Evolutionary conservation across 495 filamentous ascomycete species (phyloP), one percentile per base, ranked within the genome.

Genomic region (Rusavskia elegans): DNA sequence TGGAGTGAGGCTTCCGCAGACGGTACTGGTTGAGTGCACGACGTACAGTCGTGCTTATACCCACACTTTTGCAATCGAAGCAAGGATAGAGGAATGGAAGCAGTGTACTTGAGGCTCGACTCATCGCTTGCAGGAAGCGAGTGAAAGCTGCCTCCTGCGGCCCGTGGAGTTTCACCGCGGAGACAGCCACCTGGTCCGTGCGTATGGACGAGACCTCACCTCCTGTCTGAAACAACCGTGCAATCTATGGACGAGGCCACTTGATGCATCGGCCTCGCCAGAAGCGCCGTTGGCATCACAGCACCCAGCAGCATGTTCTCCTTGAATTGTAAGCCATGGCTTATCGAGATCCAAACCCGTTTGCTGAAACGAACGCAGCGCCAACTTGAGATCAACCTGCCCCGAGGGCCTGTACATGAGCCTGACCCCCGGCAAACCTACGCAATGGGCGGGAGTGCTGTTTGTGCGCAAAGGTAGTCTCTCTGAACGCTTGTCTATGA

Each of bases 361-460:
- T 14, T 1, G 32, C 32, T 35, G 32, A 35, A 35, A 35, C 32
- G 32, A 35, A 11, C 32, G 32, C 65, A 95, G 90, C 64, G 77
- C 86, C 50, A 85, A 84, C 52, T 70, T 97, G 51, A 89, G 84
- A 65, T 74, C 83, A 64, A 80, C 81, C 35, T 82, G 83, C 64
- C 89, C 89, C 19, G 76, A 82, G 49, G 90, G 90, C 44, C 74
- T 95, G 41, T 96, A 89, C 64, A 75, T 95, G 66, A 87, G 73
- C 63, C 75, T 94, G 46, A 81, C 81, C n/a, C 83, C 85, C 0
- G 83, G 84, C 25, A 82, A 92, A 60, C 80, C 85, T 11, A 77
- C 77, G 29, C 69, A 85, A 29, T 97, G 90, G 90, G 81, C 77
- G 50, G 88, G 88, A n/a, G 81, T 94, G 8, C 68, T 96, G 6